Conservation (phyloP, 2,329 filamentous ascomycete species). For the Xylaria sp. region DNA sequence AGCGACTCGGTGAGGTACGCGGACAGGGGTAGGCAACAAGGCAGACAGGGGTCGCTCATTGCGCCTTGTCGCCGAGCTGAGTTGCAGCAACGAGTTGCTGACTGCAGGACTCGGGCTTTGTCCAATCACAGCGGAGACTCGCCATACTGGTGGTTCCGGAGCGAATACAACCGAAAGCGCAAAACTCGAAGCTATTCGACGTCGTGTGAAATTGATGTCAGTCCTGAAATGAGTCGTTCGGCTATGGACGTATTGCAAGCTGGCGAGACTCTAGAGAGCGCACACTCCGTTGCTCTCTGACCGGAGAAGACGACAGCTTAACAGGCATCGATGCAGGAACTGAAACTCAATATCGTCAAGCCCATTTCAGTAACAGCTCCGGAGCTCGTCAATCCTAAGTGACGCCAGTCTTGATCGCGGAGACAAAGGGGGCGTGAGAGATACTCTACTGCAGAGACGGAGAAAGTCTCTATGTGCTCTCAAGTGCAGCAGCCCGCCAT, state of each 20-base stretch:
- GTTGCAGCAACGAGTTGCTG: slow-evolving; percentile 41
- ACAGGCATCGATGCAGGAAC: slow-evolving; percentile 25
- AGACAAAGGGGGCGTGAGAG: slow-evolving; percentile 3
- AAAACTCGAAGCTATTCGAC: slow-evolving; percentile 35
- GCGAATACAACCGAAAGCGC: slow-evolving; percentile 28
- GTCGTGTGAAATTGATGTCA: slow-evolving; percentile 25
- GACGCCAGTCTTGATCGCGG: not conserved
- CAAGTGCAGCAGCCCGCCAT: slow-evolving; percentile 15
- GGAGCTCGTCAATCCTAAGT: slow-evolving; percentile 16
- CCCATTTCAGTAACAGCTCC: slow-evolving; percentile 17
- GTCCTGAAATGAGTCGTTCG: slow-evolving; percentile 35
- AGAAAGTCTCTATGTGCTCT: slow-evolving; percentile 17
- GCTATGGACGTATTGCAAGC: slow-evolving; percentile 39
- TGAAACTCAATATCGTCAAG: slow-evolving; percentile 25
- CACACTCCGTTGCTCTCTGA: slow-evolving; percentile 17
- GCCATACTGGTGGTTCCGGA: slow-evolving; percentile 28
- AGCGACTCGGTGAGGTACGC: slow-evolving; percentile 43
- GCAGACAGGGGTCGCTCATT: slow-evolving; percentile 42
- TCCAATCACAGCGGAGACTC: slow-evolving; percentile 38
- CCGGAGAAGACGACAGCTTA: slow-evolving; percentile 26
- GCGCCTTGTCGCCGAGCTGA: slow-evolving; percentile 44
- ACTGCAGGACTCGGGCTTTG: slow-evolving; percentile 43
- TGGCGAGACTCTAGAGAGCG: slow-evolving; percentile 22
- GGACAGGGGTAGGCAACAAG: slow-evolving; percentile 43
- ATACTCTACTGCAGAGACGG: not conserved